Conservation (phyloP, 768 basidiomycete species). For the Collybia nuda region DNA sequence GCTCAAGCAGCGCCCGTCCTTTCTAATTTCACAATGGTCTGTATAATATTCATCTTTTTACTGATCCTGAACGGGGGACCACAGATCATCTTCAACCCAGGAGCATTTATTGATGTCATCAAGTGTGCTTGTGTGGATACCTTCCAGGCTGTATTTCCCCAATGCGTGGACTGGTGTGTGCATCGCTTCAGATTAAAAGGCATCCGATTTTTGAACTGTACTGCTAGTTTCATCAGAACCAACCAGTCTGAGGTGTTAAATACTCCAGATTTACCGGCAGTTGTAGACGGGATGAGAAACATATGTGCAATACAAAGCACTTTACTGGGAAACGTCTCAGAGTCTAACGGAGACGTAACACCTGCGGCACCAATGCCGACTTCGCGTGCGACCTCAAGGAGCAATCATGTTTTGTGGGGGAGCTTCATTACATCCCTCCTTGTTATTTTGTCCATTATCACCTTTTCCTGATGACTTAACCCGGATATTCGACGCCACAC, state of each 20-base stretch:
- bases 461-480: too few relatives aligned
- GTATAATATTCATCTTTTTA: conserved; percentile 9
- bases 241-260: conserved; percentile 53
- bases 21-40: conserved; percentile 54
- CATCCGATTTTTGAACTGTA: background rate
- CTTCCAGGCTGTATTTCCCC: conserved; percentile 49
- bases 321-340: conserved; percentile 51
- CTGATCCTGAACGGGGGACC: background rate
- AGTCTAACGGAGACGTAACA: conserved; percentile 34
- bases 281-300: conserved; percentile 49
- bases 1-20: conserved; percentile 57
- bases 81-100: conserved; percentile 65
- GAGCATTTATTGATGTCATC: conserved; percentile 60
- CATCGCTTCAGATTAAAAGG: background rate
- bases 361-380: too few relatives aligned
- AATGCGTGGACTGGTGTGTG: conserved; percentile 66
- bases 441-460: too few relatives aligned
- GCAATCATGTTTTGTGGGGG: too few relatives aligned
- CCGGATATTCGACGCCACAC: too few relatives aligned
- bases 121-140: conserved; percentile 59
- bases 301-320: conserved; percentile 54
- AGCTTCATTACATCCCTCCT: too few relatives aligned
- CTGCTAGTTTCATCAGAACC: conserved; percentile 51
- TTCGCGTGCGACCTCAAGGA: too few relatives aligned
- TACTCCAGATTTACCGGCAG: conserved; percentile 42